Conservation (phyloP, 495 filamentous ascomycete genomes). For the Penicillium dipodomyicola region DNA sequence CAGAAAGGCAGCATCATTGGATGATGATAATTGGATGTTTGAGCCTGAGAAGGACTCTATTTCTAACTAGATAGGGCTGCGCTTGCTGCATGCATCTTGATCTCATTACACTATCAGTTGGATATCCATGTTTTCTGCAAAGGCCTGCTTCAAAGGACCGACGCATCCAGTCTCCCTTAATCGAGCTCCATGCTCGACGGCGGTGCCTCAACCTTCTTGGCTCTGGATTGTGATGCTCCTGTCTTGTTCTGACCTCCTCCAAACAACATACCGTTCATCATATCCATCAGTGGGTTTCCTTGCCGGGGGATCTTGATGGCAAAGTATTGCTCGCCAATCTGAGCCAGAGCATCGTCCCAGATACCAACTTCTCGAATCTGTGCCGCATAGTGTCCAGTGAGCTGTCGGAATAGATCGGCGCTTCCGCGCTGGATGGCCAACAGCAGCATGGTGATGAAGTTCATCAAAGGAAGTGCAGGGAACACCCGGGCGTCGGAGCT, state of each 20-base stretch:
- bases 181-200: conserved; percentile 55
- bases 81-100: conserved; percentile 16
- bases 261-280: conserved; percentile 94
- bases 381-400: conserved; percentile 74
- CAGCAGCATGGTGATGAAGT: conserved; percentile 83
- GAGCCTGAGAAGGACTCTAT: conserved; percentile 60
- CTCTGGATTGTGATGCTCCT: conserved; percentile 32
- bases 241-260: conserved; percentile 54
- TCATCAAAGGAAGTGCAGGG: conserved; percentile 81
- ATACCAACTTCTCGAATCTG: conserved; percentile 69
- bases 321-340: conserved; percentile 96
- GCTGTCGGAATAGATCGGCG: conserved; percentile 75
- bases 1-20: conserved; percentile 66
- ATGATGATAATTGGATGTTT: conserved; percentile 91
- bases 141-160: not conserved
- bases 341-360: conserved; percentile 83
- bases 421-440: conserved; percentile 79
- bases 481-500: conserved; percentile 76
- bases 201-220: conserved; percentile 49
- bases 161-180: conserved; percentile 26
- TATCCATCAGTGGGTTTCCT: conserved; percentile 88
- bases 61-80: conserved; percentile 19
- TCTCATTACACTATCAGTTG: conserved; percentile 25
- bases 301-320: conserved; percentile 85
- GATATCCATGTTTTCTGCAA: conserved; percentile 14